These are phyloP conservation scores for Cardamine occulta DNA, from an alignment of 345 rosid genomes.

Conservation along the genomic window DNA sequence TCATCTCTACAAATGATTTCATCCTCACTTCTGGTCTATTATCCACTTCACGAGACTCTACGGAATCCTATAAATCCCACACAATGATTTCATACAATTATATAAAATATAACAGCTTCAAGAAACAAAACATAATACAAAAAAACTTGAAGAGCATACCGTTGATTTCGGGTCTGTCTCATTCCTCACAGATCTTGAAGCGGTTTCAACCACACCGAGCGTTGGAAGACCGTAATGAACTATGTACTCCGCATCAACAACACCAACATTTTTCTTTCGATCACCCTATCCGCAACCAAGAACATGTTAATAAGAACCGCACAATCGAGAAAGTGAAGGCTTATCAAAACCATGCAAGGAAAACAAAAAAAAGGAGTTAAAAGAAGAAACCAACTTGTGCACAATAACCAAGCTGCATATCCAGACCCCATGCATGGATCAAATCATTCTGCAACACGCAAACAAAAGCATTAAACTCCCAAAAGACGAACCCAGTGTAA, in stretches of 20 bases:
- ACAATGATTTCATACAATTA: background rate
- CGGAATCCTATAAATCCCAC: constrained; percentile 51
- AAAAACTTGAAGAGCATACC: constrained; percentile 35
- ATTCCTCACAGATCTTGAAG: constrained; percentile 43
- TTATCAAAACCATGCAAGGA: background rate
- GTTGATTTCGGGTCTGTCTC: constrained; percentile 19
- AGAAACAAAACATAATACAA: constrained; percentile 32
- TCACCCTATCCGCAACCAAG: constrained; percentile 59
- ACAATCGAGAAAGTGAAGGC: background rate
- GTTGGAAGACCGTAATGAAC: constrained; percentile 83
- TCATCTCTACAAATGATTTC: constrained; percentile 78
- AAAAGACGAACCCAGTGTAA: background rate
- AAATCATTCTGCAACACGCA: constrained; percentile 69
- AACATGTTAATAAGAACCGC: background rate
- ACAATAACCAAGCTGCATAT: constrained; percentile 85
- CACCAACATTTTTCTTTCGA: constrained; percentile 84
- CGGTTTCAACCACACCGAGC: constrained; percentile 57
- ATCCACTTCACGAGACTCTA: constrained; percentile 50
- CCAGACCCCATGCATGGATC: constrained; percentile 97
- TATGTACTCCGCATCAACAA: constrained; percentile 88
- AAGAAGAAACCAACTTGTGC: constrained; percentile 64
- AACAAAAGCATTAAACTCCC: constrained; percentile 3
- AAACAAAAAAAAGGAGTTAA: background rate
- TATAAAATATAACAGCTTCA: background rate
- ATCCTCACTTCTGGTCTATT: constrained; percentile 71